phyloP scores from a whole-genome alignment of 768 basidiomycete species.

The Clitopilus hobsonii region DNA sequence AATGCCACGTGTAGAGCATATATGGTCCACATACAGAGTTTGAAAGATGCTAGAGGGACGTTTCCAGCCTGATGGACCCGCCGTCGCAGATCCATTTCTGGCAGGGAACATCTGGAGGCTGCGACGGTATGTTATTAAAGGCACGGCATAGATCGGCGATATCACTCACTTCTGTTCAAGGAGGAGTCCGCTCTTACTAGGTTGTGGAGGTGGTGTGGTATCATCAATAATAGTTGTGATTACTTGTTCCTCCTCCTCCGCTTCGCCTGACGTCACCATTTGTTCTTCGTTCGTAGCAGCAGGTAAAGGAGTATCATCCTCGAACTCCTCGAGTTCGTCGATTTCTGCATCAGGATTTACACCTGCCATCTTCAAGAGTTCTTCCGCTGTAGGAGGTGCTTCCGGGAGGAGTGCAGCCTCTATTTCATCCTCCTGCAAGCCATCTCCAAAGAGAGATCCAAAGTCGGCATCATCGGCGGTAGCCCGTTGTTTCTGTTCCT shows the following conservation, averaged over 20 bases:
- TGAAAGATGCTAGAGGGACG: constrained; percentile 68
- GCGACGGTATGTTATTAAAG: background rate
- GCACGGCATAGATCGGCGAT: constrained; percentile 1
- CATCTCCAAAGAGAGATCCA: constrained; percentile 5
- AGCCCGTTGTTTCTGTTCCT: background rate
- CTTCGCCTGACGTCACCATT: background rate
- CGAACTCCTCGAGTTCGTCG: constrained; percentile 9
- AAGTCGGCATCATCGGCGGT: background rate
- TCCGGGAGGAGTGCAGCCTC: background rate
- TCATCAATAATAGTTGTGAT: too few relatives aligned
- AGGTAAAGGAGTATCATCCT: constrained; percentile 6
- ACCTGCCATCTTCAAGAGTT: constrained; percentile 50
- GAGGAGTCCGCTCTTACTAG: too few relatives aligned
- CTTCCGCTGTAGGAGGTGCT: constrained; percentile 30
- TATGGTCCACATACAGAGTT: constrained; percentile 43
- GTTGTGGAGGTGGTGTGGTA: too few relatives aligned
- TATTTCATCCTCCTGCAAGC: constrained; percentile 11
- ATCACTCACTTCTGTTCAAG: constrained; percentile 21
- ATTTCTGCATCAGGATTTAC: background rate
- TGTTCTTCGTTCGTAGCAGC: background rate
- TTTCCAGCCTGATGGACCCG: too few relatives aligned
- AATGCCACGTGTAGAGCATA: constrained; percentile 2
- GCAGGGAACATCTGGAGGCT: constrained; percentile 46
- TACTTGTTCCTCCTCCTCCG: too few relatives aligned
- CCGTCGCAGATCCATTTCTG: constrained; percentile 9